A percentile compares a stretch with the other conserved stretches of the same genome.
Conservation (phyloP, 495 filamentous ascomycete genomes). For the Aspergillus baeticus region DNA sequence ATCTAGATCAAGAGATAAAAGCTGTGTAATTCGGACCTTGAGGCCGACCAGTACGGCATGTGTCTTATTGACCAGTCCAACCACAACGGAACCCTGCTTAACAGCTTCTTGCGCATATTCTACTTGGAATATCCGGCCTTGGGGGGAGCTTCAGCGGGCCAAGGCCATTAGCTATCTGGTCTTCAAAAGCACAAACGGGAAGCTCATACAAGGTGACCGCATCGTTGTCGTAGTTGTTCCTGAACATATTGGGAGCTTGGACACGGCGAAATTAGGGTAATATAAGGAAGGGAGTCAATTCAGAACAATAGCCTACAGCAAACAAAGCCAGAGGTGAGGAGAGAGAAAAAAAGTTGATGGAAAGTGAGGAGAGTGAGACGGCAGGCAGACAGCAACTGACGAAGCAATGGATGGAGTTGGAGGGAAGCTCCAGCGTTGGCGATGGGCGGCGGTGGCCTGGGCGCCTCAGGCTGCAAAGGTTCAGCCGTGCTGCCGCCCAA, state of each 20-base stretch:
- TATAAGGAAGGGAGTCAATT: background rate
- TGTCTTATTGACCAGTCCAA: constrained; percentile 95
- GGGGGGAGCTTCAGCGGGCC: constrained; percentile 71
- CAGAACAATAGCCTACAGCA: background rate
- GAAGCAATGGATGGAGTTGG: constrained; percentile 15
- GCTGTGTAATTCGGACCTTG: constrained; percentile 64
- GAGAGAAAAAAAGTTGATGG: constrained; percentile 11
- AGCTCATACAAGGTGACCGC: constrained; percentile 91
- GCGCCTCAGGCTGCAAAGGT: constrained; percentile 37
- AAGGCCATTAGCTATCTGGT: constrained; percentile 18
- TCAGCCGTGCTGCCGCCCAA: constrained; percentile 30
- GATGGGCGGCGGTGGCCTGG: constrained; percentile 17
- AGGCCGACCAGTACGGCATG: constrained; percentile 93
- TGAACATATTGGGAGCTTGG: constrained; percentile 70
- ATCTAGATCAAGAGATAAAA: background rate
- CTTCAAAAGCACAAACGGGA: constrained; percentile 28
- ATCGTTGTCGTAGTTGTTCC: constrained; percentile 99
- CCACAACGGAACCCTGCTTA: constrained; percentile 97
- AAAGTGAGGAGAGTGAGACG: constrained; percentile 21
- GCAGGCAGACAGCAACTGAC: constrained; percentile 27
- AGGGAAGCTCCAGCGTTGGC: constrained; percentile 9
- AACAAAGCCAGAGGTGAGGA: background rate
- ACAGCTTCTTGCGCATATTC: constrained; percentile 99
- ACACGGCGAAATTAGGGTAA: constrained; percentile 1
- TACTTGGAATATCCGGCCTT: constrained; percentile 99